Base-by-base conservation (phyloP, 371 early-diverging fungal species). In the Mucor irregularis region DNA sequence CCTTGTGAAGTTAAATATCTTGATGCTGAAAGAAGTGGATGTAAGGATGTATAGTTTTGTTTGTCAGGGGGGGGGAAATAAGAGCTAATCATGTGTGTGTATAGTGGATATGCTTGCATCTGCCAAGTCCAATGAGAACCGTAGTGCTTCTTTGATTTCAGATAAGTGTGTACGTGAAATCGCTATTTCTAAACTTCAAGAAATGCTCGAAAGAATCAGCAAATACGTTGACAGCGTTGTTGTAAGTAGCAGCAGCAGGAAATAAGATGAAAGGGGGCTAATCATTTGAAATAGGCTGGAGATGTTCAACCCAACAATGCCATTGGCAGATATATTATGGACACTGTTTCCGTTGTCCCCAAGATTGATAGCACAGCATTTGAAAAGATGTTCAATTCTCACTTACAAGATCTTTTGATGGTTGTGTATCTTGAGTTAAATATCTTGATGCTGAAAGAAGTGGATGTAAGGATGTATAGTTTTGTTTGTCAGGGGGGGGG, bases 371-470 rank as follows among this genome's bases (percentile, higher is more conserved):
- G 88, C 30, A 76, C 73, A 53, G 88, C 88, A 50, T 95, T 97
- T 58, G 92, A 93, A 61, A 85, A 89, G 67, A 85, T 90, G 81
- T 95, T 96, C 85, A 90, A 92, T 80, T 85, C 86, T 70, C 96
- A 96, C 69, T 68, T 92, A 53, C 88, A 94, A 82, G 96, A 97
- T 70, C 80, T 96, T 50, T 82, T 95, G 65, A 94, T 95, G 95
- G 94, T 95, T 34, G 90, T 93, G 35, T 95, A 97, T 69, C 83
- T 97, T 48, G 90, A 49, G 85, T 93, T 56, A 90, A 90, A 78
- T 91, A 91, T 63, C 85, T 85, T 46, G 90, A 94, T 67, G 90
- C 92, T 9, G 97, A 97, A 64, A 75, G 89, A 69, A 85, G 84
- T 71, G 93, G 88, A 68, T 82, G 91, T 90, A 84, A 84, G 85